Base-by-base conservation (phyloP, 257 asterid species). In the Ophiorrhiza pumila region DNA sequence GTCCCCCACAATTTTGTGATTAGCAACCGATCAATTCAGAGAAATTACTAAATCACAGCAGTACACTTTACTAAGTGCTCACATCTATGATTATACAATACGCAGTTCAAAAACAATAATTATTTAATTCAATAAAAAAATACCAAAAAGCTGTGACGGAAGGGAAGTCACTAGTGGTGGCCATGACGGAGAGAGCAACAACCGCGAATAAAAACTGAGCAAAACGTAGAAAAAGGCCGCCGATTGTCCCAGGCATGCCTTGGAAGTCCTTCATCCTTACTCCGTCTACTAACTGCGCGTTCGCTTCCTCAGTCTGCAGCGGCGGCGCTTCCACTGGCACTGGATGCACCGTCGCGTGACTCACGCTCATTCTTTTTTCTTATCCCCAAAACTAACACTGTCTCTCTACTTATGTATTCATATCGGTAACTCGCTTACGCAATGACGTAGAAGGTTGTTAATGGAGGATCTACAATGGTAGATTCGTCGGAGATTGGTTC, bases 61-160 rank as follows among this genome's bases (percentile, higher is more conserved):
- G n/a, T 35, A 25, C 12, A 52, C 47, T 50, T 34, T 23, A 41
- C 47, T 32, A 49, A 49, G 13, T 31, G 8, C 1, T 10, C 17
- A 50, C 52, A 18, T 50, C 25, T 35, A 15, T 39, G 1, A 3
- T 37, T 37, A 20, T 2, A 37, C 13, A n/a, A 34, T 9, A 9
- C 9, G n/a, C n/a, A 41, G 12, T 20, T 15, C 5, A 3, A 2
- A 0, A 23, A 42, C 11, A 42, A 39, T 25, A 2, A 52, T 2
- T 25, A 41, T 23, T 41, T 2, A 53, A 0, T 34, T 43, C 1
- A 35, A 13, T 15, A 3, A 53, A 7, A 8, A 70, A 70, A 80
- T 86, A 95, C 99, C 98, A 87, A 86, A 95, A 95, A 67, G 99
- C 97, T 17, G 99, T 92, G 80, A 92, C 99, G n/a, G 98, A 95